Base-by-base conservation (phyloP, 805 yeast species). In the Yarrowia hollandica region DNA sequence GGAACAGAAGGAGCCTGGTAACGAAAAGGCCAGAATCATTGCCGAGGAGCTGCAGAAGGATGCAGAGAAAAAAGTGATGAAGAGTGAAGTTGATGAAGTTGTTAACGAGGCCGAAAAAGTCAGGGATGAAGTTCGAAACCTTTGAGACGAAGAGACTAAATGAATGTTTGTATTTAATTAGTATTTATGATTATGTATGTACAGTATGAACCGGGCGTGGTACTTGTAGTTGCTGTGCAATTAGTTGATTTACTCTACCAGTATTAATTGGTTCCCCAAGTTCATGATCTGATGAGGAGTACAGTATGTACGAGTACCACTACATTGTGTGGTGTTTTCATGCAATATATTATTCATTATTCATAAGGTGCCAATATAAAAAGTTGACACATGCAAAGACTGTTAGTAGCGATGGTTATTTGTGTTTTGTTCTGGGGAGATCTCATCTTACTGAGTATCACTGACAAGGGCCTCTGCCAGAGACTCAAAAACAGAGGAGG, bases 381-480 rank as follows among this genome's bases (percentile, higher is more conserved):
- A 16, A 3, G 48, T 26, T 41, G 35, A n/a, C 52, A 44, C 35
- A 44, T 44, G 52, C 52, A 44, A 42, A 44, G 52, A 44, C 35
- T 44, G 52, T 44, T 44, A 28, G 52, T 28, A 44, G 34, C 52
- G 21, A 41, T 41, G 48, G n/a, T n/a, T n/a, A n/a, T n/a, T 35
- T 35, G 23, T 35, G 11, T 15, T 23, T 21, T 11, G 26, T 39
- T 15, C 16, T 9, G 34, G 16, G 15, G 37, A 16, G 37, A 8
- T 10, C 19, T 9, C 15, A 3, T 31, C 19, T 31, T 30, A 33
- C 21, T 31, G 55, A n/a, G 30, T 16, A 22, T 48, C 55, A 11
- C 55, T 48, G n/a, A 48, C 55, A 33, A 48, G 39, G 16, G 55
- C 55, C 18, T 33, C 58, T 25, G 58, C 58, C 8, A 52, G 38